Evolutionary conservation across 1,284 basidiomycete species (phyloP).

Genomic region (Pseudozyma pruni): DNA sequence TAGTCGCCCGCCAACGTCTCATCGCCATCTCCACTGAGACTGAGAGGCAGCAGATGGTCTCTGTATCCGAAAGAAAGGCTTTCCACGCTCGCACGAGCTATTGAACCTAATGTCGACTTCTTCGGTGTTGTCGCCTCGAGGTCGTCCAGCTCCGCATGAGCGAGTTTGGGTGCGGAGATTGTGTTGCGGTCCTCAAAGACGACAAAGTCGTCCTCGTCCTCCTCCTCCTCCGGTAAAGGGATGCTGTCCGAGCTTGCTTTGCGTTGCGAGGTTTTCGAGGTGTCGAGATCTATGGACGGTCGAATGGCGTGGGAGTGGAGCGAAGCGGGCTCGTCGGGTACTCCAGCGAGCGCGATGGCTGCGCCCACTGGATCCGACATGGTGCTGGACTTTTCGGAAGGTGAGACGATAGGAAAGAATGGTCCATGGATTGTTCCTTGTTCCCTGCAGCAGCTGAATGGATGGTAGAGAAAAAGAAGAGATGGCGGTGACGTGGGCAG

Average conservation of each 20-base stretch:
- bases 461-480: too few relatives aligned
- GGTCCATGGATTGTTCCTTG: too few relatives aligned
- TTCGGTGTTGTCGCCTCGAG: slow-evolving; percentile 3
- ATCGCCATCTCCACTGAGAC: slow-evolving; percentile 48
- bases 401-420: too few relatives aligned
- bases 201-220: slow-evolving; percentile 58
- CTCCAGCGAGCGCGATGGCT: slow-evolving; percentile 50
- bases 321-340: slow-evolving; percentile 44
- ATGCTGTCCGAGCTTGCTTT: slow-evolving; percentile 38
- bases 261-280: background rate
- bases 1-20: slow-evolving; percentile 50
- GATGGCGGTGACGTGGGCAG: too few relatives aligned
- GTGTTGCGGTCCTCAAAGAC: slow-evolving; percentile 45
- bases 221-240: slow-evolving; percentile 34
- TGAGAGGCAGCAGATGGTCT: slow-evolving; percentile 55
- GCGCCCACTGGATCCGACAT: slow-evolving; percentile 58
- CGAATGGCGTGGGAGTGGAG: slow-evolving; percentile 29
- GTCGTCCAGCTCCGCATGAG: slow-evolving; percentile 19
- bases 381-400: too few relatives aligned
- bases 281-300: slow-evolving; percentile 14
- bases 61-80: slow-evolving; percentile 56
- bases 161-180: slow-evolving; percentile 26
- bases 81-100: slow-evolving; percentile 47
- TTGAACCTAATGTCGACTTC: slow-evolving; percentile 5
- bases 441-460: too few relatives aligned